Evolutionary conservation across 1,284 basidiomycete species (phyloP).

Genomic region (Albatrellus sp.): DNA sequence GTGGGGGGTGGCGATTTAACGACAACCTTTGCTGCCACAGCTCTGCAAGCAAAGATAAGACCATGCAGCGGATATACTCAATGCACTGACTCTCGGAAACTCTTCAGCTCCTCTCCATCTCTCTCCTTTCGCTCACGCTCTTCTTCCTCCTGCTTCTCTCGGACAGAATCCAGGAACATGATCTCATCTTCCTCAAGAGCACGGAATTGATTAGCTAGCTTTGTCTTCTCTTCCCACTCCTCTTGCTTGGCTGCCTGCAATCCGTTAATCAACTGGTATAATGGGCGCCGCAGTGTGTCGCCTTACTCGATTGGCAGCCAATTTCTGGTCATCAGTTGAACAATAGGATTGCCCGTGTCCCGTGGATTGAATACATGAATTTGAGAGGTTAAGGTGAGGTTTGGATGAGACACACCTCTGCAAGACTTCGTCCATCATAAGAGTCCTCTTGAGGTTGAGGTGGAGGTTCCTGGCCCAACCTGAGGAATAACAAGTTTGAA

Average conservation of each 20-base stretch:
- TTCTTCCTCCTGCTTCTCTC: conserved; percentile 64
- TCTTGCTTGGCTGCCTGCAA: conserved; percentile 76
- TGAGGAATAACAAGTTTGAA: conserved; percentile 18
- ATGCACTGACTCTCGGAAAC: conserved; percentile 60
- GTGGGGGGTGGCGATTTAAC: conserved; percentile 34
- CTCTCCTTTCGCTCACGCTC: conserved; percentile 61
- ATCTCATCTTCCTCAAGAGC: conserved; percentile 86
- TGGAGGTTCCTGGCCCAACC: conserved; percentile 81
- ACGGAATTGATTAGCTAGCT: conserved; percentile 86
- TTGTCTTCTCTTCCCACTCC: conserved; percentile 90
- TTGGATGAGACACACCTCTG: conserved; percentile 52
- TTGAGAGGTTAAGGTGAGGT: conserved; percentile 1
- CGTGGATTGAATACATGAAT: conserved; percentile 10
- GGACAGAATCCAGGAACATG: conserved; percentile 75
- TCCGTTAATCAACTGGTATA: conserved; percentile 14
- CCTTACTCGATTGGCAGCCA: conserved; percentile 68
- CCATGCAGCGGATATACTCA: conserved; percentile 9
- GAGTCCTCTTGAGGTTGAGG: conserved; percentile 60
- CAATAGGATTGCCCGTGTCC: background rate
- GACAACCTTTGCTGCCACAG: conserved; percentile 58
- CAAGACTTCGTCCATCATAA: conserved; percentile 82
- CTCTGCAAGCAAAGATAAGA: conserved; percentile 28
- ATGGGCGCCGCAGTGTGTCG: background rate
- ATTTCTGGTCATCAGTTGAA: conserved; percentile 38
- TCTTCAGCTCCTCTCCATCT: conserved; percentile 72